phyloP scores from a whole-genome alignment of 768 basidiomycete genomes.

The Postia placenta region DNA sequence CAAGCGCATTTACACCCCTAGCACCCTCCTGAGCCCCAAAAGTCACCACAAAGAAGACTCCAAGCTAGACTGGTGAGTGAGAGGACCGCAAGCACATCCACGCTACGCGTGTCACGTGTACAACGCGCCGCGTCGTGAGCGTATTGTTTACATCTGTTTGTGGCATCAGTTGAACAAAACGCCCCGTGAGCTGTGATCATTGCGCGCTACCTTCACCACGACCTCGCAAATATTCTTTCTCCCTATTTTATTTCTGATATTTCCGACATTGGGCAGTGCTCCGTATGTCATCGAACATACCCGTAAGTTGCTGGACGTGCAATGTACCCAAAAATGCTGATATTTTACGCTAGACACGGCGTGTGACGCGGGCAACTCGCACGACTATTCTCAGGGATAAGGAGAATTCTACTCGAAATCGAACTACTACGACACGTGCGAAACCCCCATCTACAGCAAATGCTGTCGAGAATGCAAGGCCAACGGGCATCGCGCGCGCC shows the following conservation, averaged over 20 bases:
- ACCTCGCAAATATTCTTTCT: slow-evolving; percentile 5
- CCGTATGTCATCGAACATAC: slow-evolving; percentile 39
- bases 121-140: slow-evolving; percentile 15
- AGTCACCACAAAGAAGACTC: neutral
- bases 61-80: neutral
- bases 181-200: no score
- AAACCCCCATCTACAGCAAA: slow-evolving; percentile 44
- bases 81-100: neutral
- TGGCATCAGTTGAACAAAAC: slow-evolving; percentile 27
- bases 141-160: slow-evolving; percentile 24
- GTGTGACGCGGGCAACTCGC: slow-evolving; percentile 51
- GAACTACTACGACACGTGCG: slow-evolving; percentile 53
- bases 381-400: slow-evolving; percentile 48
- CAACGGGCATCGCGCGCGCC: slow-evolving; percentile 33
- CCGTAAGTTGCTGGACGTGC: slow-evolving; percentile 26
- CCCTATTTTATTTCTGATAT: slow-evolving; percentile 4
- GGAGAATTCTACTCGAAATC: slow-evolving; percentile 65
- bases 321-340: no score
- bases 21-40: neutral
- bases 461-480: slow-evolving; percentile 22
- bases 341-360: slow-evolving; percentile 50
- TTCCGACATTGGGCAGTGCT: slow-evolving; percentile 1
- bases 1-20: neutral
- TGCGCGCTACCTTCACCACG: no score
- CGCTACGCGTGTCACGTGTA: slow-evolving; percentile 17